Evolutionary conservation across 495 filamentous ascomycete species (phyloP), one percentile per base, ranked within the genome.

Genomic region (Aspergillus kassunensis): DNA sequence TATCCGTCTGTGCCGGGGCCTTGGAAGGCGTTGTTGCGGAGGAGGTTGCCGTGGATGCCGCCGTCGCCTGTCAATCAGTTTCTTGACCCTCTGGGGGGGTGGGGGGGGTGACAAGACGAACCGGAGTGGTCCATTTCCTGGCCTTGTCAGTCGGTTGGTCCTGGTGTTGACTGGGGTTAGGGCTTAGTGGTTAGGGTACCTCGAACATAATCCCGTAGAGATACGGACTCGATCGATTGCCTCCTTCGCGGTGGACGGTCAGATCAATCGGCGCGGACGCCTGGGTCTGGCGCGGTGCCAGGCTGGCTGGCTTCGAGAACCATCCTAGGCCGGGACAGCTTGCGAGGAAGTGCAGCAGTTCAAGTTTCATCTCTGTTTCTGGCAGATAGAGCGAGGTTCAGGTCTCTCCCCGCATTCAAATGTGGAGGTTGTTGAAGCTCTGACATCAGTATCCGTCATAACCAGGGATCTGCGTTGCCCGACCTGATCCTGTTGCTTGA

Each of bases 1-100:
- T n/a, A n/a, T n/a, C n/a, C n/a, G n/a, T n/a, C n/a, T n/a, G n/a
- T n/a, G 3, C 54, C 71, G 6, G 62, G 65, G 11, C 80, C 80
- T 60, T 85, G 81, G 49, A 91, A 89, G n/a, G 85, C 87, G 42
- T 86, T 80, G 65, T 90, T 90, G 24, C 73, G 73, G 23, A 90
- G 81, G 12, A 90, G 64, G 58, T 90, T 85, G 24, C 83, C 87
- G 56, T 90, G 89, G 33, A 90, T 80, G 12, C 87, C 87, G 6
- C 87, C 87, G 60, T 90, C 87, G 7, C 68, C 68, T 68, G 37
- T 15, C 19, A 33, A 44, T 51, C 30, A 19, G 16, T 21, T 25
- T 12, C 6, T 23, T 13, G 1, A 15, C 6, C 9, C 24, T 19
- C 9, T 16, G 6, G 2, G 6, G 15, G n/a, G 3, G 3, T 20